phyloP scores from a whole-genome alignment of 345 rosid species.

The Dipteronia sinensis region DNA sequence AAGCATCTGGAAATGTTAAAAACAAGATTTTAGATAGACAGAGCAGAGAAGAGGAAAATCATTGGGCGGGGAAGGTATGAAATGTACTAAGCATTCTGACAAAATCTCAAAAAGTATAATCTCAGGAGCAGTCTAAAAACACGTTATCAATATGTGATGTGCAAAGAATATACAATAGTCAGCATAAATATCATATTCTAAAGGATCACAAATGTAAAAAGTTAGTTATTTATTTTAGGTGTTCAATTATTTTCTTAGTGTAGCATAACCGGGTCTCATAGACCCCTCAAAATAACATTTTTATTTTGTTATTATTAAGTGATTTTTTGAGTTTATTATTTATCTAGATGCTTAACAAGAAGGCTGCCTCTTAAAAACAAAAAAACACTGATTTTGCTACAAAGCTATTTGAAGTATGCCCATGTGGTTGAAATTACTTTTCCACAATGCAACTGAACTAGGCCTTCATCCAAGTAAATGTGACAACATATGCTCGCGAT shows the following conservation, averaged over 20 bases:
- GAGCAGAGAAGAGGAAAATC: conserved; percentile 7
- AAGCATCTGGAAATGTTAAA: conserved; percentile 53
- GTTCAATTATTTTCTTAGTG: background rate
- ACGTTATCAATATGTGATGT: background rate
- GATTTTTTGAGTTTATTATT: no score
- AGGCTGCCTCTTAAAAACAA: no score
- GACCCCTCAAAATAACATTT: background rate
- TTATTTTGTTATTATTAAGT: background rate
- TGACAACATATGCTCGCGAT: no score
- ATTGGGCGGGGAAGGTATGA: background rate
- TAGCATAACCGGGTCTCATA: background rate
- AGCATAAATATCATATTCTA: background rate
- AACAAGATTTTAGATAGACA: background rate
- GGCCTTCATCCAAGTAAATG: no score
- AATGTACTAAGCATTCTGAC: background rate
- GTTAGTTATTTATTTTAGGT: background rate
- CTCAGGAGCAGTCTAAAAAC: background rate
- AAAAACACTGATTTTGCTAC: background rate
- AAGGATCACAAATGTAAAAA: background rate
- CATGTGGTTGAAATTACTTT: no score
- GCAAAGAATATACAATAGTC: background rate
- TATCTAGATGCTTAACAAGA: no score
- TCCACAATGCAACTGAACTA: no score
- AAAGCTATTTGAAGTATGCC: background rate
- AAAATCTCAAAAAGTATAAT: background rate